Base-by-base conservation (phyloP, 495 filamentous ascomycete genomes). In the Neurospora sublineolata region DNA sequence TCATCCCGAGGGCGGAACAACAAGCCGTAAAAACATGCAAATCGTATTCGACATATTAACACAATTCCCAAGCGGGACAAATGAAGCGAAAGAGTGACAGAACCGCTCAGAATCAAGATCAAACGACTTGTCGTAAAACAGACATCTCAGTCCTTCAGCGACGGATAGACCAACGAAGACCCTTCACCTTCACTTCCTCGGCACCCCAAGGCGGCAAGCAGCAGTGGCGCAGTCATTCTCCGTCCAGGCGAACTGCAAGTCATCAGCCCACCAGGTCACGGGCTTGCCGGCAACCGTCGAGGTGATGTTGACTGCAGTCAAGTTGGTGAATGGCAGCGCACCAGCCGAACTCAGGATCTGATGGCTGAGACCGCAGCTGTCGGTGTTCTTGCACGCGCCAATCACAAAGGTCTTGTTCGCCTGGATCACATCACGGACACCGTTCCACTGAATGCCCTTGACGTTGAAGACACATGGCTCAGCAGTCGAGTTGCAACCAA, bases 91-190 rank as follows among this genome's bases (percentile, higher is more conserved):
- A 77, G 67, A 69, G 41, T 20, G 74, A 18, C n/a, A 20, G 33
- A 37, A 33, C 38, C 69, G 37, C 41, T 37, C 7, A 70, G 18
- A 38, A 11, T 39, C 37, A 39, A 36, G 1, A 23, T 41, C 41
- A 58, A 38, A 40, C 68, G 27, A 68, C n/a, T 60, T 16, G 60
- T 41, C 40, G 37, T 52, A 6, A 27, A 14, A 5, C 46, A 58
- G 0, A 58, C 46, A 27, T 12, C 44, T 52, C 8, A 52, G 44
- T 11, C 44, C 3, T 52, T 40, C 33, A 69, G 20, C 71, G 72
- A 11, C 76, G 77, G 18, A 68, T 44, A 9, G 77, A 68, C 77
- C 77, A 77, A 14, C 76, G 73, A 27, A 77, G 70, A n/a, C 73
- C 11, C 10, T 72, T 74, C 8, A 73, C 73, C 41, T 30, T 60